These are phyloP conservation scores for Oryza longistaminata DNA, from an alignment of 176 grass and related monocot genomes.

Conservation along the genomic window DNA sequence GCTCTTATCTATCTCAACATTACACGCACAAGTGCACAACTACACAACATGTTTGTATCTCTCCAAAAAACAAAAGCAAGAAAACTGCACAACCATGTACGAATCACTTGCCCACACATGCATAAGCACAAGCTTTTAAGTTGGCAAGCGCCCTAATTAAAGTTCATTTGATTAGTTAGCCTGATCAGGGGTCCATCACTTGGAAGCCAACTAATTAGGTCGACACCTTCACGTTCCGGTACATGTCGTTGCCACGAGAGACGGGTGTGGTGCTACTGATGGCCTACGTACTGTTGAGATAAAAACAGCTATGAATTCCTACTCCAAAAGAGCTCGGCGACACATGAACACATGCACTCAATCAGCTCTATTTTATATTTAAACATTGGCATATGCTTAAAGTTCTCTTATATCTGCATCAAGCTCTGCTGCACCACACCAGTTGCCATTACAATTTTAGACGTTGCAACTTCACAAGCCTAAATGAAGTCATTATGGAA, in stretches of 20 bases:
- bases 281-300: constrained; percentile 19
- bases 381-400: constrained; percentile 42
- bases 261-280: constrained; percentile 16
- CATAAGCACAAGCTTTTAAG: constrained; percentile 28
- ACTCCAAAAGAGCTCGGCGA: constrained; percentile 27
- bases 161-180: constrained; percentile 18
- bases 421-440: constrained; percentile 21
- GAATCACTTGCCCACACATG: constrained; percentile 45
- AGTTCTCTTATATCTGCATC: constrained; percentile 35
- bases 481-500: not conserved
- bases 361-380: constrained; percentile 10
- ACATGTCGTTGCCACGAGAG: constrained; percentile 28
- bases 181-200: constrained; percentile 24
- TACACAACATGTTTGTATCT: constrained; percentile 8
- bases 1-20: constrained; percentile 3
- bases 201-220: constrained; percentile 30
- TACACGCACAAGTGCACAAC: not conserved
- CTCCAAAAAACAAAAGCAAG: not conserved
- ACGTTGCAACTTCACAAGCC: constrained; percentile 6
- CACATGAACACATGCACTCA: constrained; percentile 40
- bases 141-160: constrained; percentile 18
- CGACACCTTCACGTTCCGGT: constrained; percentile 48
- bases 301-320: not conserved
- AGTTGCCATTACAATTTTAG: constrained; percentile 38
- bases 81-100: not conserved